Percentiles rank a stretch among this genome's conserved stretches.
Conservation (phyloP, 2,329 filamentous ascomycete genomes). For the Sphaerulina populicola region DNA sequence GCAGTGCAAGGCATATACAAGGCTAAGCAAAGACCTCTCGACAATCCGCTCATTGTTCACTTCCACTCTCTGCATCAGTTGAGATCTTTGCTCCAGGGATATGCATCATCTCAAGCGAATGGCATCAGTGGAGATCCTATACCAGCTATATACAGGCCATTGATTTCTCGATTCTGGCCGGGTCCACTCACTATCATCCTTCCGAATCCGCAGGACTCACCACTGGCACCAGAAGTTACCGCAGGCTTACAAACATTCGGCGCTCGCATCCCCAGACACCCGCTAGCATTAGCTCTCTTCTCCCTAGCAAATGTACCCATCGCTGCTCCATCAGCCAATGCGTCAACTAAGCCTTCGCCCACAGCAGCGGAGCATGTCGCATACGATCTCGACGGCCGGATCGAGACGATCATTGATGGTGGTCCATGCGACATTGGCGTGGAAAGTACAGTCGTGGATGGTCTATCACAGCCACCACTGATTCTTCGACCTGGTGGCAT, state of each 20-base stretch:
- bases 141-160: constrained; percentile 64
- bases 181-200: constrained; percentile 87
- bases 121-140: constrained; percentile 41
- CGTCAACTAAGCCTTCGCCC: constrained; percentile 84
- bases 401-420: constrained; percentile 81
- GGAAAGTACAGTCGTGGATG: constrained; percentile 94
- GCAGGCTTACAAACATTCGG: constrained; percentile 78
- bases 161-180: constrained; percentile 85
- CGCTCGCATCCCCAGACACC: constrained; percentile 76
- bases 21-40: constrained; percentile 80
- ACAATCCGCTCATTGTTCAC: constrained; percentile 94
- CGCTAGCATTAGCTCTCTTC: constrained; percentile 82
- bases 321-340: constrained; percentile 88
- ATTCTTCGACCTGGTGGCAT: constrained; percentile 82
- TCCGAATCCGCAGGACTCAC: constrained; percentile 60
- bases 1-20: constrained; percentile 87
- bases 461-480: constrained; percentile 66
- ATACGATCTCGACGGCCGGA: constrained; percentile 72
- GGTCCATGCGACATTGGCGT: constrained; percentile 81
- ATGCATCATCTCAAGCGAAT: not conserved
- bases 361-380: constrained; percentile 84
- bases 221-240: constrained; percentile 83
- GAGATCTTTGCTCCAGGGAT: constrained; percentile 49
- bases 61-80: constrained; percentile 74
- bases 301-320: constrained; percentile 67